Evolutionary conservation across 75 land plant genomes (phyloP).

Genomic region (Sequoiadendron giganteum): DNA sequence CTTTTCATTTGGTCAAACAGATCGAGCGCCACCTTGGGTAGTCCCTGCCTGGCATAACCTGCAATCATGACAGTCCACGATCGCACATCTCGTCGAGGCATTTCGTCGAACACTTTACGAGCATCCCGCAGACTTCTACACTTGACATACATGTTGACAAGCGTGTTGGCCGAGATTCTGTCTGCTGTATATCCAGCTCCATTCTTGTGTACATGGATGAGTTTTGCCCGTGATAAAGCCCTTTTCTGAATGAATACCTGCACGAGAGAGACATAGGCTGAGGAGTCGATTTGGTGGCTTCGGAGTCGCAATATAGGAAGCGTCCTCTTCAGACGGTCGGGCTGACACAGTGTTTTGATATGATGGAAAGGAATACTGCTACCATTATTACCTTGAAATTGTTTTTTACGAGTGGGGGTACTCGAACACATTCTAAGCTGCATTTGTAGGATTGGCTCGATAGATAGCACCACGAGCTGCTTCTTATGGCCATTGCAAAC

Average conservation of each 20-base stretch:
- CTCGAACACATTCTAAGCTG: background rate
- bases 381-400: background rate
- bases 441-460: background rate
- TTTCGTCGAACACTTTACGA: slow-evolving; percentile 30
- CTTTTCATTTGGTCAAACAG: slow-evolving; percentile 15
- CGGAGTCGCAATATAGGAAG: background rate
- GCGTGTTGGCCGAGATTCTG: slow-evolving; percentile 9
- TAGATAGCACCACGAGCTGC: background rate
- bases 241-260: background rate
- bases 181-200: slow-evolving; percentile 12
- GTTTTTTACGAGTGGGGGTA: background rate
- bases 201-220: slow-evolving; percentile 14
- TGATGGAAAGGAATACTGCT: background rate
- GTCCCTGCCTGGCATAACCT: slow-evolving; percentile 18
- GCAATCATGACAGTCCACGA: slow-evolving; percentile 32
- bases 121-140: slow-evolving; percentile 21
- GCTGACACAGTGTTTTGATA: background rate
- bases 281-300: background rate
- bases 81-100: slow-evolving; percentile 24
- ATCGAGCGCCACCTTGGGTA: slow-evolving; percentile 14
- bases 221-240: slow-evolving; percentile 7
- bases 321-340: background rate
- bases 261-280: background rate
- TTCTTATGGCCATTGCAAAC: background rate
- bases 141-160: slow-evolving; percentile 26